phyloP scores from a whole-genome alignment of 257 asterid species.

The Solanum medicagineum region DNA sequence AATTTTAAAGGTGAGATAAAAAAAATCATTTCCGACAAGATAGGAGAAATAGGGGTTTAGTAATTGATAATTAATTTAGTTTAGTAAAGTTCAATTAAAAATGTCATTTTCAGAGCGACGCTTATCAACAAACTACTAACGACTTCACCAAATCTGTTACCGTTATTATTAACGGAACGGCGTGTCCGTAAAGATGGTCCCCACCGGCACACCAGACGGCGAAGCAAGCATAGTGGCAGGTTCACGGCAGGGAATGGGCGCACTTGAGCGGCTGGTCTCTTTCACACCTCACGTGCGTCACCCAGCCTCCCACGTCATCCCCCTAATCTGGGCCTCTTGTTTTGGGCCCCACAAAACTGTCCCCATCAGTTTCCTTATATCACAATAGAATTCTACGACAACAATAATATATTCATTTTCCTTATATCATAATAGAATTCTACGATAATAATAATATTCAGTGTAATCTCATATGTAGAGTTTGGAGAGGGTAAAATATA shows the following conservation, averaged over 20 bases:
- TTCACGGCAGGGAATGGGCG: slow-evolving; percentile 54
- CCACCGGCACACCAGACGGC: slow-evolving; percentile 49
- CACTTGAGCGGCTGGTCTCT: slow-evolving; percentile 30
- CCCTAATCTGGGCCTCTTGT: background rate
- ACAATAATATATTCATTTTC: no score
- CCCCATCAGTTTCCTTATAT: background rate
- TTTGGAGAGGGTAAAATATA: no score
- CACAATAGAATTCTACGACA: no score
- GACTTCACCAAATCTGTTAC: background rate
- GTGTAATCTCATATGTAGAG: no score
- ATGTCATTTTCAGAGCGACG: background rate
- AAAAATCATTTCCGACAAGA: no score
- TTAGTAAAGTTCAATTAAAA: background rate
- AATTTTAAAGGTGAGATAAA: no score
- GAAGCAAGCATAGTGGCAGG: slow-evolving; percentile 25
- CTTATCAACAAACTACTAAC: background rate
- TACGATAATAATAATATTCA: no score
- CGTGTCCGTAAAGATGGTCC: slow-evolving; percentile 16
- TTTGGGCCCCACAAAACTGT: background rate
- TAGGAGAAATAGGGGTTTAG: no score
- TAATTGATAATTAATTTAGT: background rate
- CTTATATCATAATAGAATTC: no score
- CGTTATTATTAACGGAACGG: background rate
- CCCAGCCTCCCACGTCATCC: background rate
- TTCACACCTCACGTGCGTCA: slow-evolving; percentile 34